Evolutionary conservation across 805 yeast genomes (phyloP).

Genomic region (Starmerella powellii): DNA sequence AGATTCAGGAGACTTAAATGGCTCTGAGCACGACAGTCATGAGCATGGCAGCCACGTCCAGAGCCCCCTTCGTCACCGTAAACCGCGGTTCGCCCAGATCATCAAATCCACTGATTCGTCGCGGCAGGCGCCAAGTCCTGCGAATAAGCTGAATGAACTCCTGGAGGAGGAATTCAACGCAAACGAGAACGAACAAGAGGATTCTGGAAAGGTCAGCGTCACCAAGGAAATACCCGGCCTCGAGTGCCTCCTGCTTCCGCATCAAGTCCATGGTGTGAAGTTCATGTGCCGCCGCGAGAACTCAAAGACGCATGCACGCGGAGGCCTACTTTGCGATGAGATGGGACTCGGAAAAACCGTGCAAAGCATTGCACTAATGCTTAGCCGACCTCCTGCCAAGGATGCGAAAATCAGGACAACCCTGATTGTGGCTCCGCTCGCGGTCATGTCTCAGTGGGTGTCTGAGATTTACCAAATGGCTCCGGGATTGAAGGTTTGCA

Average conservation of each 20-base stretch:
- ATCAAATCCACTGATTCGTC: no score
- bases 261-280: conserved; percentile 36
- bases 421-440: conserved; percentile 35
- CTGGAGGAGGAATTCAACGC: no score
- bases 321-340: conserved; percentile 70
- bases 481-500: conserved; percentile 25
- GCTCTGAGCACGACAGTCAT: no score
- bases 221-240: conserved; percentile 36
- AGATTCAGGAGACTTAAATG: no score
- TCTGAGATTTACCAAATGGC: conserved; percentile 32
- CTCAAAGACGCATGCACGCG: conserved; percentile 27
- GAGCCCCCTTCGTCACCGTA: no score
- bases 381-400: conserved; percentile 28
- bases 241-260: conserved; percentile 33
- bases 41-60: no score
- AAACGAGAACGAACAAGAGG: no score
- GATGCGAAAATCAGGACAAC: conserved; percentile 24
- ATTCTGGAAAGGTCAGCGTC: no score
- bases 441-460: conserved; percentile 35
- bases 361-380: conserved; percentile 57
- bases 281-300: conserved; percentile 35
- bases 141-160: no score
- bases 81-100: no score
- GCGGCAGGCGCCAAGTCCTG: no score
- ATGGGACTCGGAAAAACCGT: conserved; percentile 87